phyloP scores from a whole-genome alignment of 441 rosid species.

The Gossypium davidsonii region DNA sequence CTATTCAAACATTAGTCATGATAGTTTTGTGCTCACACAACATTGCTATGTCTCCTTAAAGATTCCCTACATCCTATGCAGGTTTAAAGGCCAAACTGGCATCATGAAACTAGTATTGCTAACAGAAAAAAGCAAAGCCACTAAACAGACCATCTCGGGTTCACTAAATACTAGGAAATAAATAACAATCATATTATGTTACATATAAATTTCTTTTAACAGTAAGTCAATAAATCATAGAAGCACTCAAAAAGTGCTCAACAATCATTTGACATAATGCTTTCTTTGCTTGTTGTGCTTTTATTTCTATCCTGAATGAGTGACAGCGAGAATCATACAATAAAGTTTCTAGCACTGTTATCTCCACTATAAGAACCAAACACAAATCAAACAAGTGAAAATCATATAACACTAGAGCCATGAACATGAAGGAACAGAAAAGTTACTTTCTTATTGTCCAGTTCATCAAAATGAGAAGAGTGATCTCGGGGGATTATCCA shows the following conservation, averaged over 20 bases:
- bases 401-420: not conserved
- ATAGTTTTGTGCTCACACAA: not conserved
- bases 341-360: not conserved
- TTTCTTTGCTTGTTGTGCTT: not conserved
- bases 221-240: not conserved
- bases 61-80: not conserved
- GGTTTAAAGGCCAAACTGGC: not conserved
- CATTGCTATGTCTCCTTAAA: not conserved
- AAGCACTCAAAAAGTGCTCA: not conserved
- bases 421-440: not conserved
- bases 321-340: not conserved
- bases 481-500: slow-evolving; percentile 74
- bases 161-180: not conserved
- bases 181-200: not conserved
- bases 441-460: slow-evolving; percentile 54
- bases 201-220: not conserved
- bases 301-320: not conserved
- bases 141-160: not conserved
- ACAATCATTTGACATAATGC: not conserved
- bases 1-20: not conserved
- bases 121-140: not conserved
- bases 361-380: not conserved
- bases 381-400: not conserved
- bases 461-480: slow-evolving; percentile 61
- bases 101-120: not conserved